These are phyloP conservation scores for Gautieria morchelliformis DNA, from an alignment of 768 basidiomycete species.

Conservation along the genomic window DNA sequence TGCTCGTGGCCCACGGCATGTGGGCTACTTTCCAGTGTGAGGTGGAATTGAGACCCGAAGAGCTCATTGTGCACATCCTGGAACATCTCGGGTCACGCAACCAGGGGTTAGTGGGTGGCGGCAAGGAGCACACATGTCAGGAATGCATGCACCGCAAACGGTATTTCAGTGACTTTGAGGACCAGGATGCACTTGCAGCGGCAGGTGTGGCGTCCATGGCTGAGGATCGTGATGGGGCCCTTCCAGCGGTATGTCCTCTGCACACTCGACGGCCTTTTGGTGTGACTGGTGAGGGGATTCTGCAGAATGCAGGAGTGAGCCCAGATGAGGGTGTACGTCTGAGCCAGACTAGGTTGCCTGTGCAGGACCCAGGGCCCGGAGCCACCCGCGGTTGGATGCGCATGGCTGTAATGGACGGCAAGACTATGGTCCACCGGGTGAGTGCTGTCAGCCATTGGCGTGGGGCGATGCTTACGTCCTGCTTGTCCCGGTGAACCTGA, in stretches of 20 bases:
- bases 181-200: neutral
- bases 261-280: neutral
- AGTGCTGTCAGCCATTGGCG: conserved; percentile 15
- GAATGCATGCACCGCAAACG: neutral
- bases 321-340: neutral
- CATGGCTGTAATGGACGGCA: too few species aligned
- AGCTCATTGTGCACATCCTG: neutral
- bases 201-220: too few species aligned
- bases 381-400: conserved; percentile 5
- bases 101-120: neutral
- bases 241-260: neutral
- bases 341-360: too few species aligned
- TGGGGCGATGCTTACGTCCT: neutral
- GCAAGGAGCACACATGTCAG: neutral
- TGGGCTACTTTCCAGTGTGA: too few species aligned
- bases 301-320: neutral
- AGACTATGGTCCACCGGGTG: conserved; percentile 25
- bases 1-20: too few species aligned
- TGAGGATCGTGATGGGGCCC: neutral
- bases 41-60: neutral
- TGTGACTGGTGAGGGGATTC: neutral
- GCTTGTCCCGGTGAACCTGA: too few species aligned
- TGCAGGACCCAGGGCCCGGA: neutral
- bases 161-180: neutral
- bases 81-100: neutral